A percentile compares a stretch with the other conserved stretches of the same genome.
phyloP scores from a whole-genome alignment of 306 rosid genomes.

The Cucurbita pepo region DNA sequence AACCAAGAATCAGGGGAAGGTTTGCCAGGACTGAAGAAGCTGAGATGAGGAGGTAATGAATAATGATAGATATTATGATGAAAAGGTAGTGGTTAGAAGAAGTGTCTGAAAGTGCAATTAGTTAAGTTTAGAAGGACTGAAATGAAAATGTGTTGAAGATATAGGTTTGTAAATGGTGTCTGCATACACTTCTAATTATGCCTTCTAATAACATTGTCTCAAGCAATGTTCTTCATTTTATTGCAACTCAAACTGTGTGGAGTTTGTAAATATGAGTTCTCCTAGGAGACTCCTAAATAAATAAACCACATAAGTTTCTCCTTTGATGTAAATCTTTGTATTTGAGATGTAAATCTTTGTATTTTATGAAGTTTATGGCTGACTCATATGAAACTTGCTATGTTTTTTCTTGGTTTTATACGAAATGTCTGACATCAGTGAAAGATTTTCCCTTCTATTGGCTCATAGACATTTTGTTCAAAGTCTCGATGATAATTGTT shows the following conservation, averaged over 20 bases:
- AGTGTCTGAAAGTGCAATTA: constrained; percentile 7
- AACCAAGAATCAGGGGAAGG: constrained; percentile 97
- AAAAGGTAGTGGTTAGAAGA: constrained; percentile 5
- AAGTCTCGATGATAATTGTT: too few relatives aligned
- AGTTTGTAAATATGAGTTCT: too few relatives aligned
- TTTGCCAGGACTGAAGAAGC: constrained; percentile 81
- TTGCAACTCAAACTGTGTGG: not conserved
- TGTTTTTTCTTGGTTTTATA: too few relatives aligned
- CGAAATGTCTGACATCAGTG: too few relatives aligned
- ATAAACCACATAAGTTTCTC: too few relatives aligned
- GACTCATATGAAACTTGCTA: not conserved
- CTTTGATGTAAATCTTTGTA: too few relatives aligned
- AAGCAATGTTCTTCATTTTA: not conserved
- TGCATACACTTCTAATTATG: constrained; percentile 18
- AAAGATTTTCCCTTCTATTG: not conserved
- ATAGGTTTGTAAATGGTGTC: constrained; percentile 55
- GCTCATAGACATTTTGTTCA: not conserved
- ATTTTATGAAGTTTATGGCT: not conserved
- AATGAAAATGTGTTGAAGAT: constrained; percentile 8
- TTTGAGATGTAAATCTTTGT: too few relatives aligned
- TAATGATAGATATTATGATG: constrained; percentile 14
- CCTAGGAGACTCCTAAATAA: not conserved
- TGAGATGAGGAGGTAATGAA: constrained; percentile 44
- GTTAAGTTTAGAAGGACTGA: constrained; percentile 15
- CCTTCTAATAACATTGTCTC: not conserved